Evolutionary conservation across 2,329 filamentous ascomycete species (phyloP), one percentile per base, ranked within the genome.

Genomic region (Ilyonectria mors-panacis): DNA sequence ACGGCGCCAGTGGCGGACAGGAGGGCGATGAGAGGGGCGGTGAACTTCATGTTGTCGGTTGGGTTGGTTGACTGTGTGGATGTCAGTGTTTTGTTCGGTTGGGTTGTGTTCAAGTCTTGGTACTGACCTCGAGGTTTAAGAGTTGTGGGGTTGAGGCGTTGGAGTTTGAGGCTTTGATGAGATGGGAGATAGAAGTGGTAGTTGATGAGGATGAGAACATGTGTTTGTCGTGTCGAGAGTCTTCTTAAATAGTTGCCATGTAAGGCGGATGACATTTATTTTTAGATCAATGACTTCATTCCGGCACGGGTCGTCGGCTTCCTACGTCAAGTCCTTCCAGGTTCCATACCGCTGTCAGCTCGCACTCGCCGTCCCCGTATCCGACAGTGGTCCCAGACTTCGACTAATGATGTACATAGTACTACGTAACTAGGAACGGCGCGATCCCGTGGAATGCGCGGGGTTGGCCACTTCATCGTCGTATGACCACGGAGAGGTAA

Each of bases 11-110:
- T 63, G 56, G 70, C 68, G 62, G 70, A 70, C 59, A 80, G 63
- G 74, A 81, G 68, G 72, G 78, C 69, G 62, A 79, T 67, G 65
- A 82, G 55, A 72, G 83, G 72, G 67, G 80, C 76, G 63, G 81
- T 78, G 78, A 85, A 75, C 73, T 84, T 81, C 84, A 85, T 85
- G 51, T 59, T 82, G 71, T 65, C 61, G 66, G 76, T 70, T 70
- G 58, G 23, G 15, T 3, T 8, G 50, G 33, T 63, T 69, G n/a
- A 2, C 7, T 1, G 1, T 8, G 8, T 69, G 39, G 8, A 21
- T 45, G 26, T 26, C 13, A 30, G 55, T 33, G 35, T 30, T 48
- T 17, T 28, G 45, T n/a, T 48, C 23, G 12, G n/a, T 17, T 17
- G 19, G 21, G 23, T 8, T 48, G 23, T 5, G 5, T 47, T 15